Base-by-base conservation (phyloP, 768 basidiomycete genomes). In the Lepiota brunneoincarnata region DNA sequence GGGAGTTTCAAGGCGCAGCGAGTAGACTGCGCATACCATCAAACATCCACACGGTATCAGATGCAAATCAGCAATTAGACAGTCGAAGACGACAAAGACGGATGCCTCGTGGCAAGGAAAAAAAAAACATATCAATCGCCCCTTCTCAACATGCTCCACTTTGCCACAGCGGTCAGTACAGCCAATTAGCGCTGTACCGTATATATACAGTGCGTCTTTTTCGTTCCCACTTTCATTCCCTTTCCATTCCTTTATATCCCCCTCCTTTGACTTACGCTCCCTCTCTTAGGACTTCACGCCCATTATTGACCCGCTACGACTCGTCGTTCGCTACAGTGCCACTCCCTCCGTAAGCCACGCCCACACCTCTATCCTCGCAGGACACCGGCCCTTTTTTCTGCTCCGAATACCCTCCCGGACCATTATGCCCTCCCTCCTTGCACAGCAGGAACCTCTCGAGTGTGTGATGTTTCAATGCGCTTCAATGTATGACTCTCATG, bases 391-490 rank as follows among this genome's bases (percentile, higher is more conserved):
- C 20, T 24, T 20, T 6, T 20, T 17, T 34, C 41, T 39, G n/a
- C n/a, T 5, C 41, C 40, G 28, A 34, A 17, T 20, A n/a, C 14
- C 18, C 18, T 44, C 36, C 34, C 2, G 7, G 20, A 40, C 26
- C 28, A 17, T 28, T 44, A 72, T 71, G 70, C 64, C 68, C 26
- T 72, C 73, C 3, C 66, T 67, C 35, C 55, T 74, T 28, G 64
- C 59, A 42, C 60, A 60, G 15, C 64, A 67, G 40, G 65, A 71
- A 12, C 70, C 72, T 44, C 59, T 71, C 17, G 70, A 72, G 76
- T 76, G 48, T 42, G 67, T 65, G 35, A 7, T 41, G 51, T 18
- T 41, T 42, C 38, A 23, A 57, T 43, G 10, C 14, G 23, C n/a
- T 9, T 35, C 28, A 6, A 6, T 36, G 2, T 41, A 15, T 21